Evolutionary conservation across 1,284 basidiomycete genomes (phyloP).

Genomic region (Tetrapyrgos nigripes): DNA sequence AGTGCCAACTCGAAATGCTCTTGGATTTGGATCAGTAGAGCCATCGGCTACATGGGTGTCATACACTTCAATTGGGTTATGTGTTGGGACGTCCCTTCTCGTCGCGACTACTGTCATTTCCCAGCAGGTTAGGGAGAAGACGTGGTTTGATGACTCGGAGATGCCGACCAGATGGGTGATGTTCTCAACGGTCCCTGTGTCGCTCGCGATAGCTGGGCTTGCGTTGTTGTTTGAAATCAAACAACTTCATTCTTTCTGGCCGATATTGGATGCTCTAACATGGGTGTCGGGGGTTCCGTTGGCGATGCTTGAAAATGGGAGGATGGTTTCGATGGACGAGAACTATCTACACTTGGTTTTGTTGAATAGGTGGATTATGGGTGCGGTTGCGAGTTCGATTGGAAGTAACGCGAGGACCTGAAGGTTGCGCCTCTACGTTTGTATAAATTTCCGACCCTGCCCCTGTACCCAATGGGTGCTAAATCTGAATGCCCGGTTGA

Average conservation of each 20-base stretch:
- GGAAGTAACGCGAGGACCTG: constrained; percentile 21
- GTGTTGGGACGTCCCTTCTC: constrained; percentile 20
- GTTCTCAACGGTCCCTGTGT: constrained; percentile 24
- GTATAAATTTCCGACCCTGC: too few relatives aligned
- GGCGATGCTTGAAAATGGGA: constrained; percentile 32
- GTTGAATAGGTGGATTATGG: constrained; percentile 35
- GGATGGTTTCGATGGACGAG: constrained; percentile 27
- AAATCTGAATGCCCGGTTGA: too few relatives aligned
- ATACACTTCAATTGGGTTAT: constrained; percentile 28
- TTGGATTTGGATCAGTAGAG: constrained; percentile 23
- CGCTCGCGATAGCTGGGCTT: constrained; percentile 22
- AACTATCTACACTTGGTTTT: constrained; percentile 30
- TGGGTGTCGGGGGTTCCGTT: constrained; percentile 29
- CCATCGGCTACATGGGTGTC: constrained; percentile 29
- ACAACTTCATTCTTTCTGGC: constrained; percentile 23
- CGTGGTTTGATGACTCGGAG: constrained; percentile 26
- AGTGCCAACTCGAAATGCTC: constrained; percentile 23
- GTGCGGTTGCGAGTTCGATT: constrained; percentile 32
- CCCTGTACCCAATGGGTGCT: too few relatives aligned
- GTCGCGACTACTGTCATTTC: constrained; percentile 14
- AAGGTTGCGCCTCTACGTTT: not conserved
- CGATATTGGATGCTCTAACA: constrained; percentile 30
- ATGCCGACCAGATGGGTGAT: constrained; percentile 25
- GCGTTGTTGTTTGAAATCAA: constrained; percentile 20
- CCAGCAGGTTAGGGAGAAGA: constrained; percentile 26